phyloP scores from a whole-genome alignment of 805 yeast species.

The Candida awuae region DNA sequence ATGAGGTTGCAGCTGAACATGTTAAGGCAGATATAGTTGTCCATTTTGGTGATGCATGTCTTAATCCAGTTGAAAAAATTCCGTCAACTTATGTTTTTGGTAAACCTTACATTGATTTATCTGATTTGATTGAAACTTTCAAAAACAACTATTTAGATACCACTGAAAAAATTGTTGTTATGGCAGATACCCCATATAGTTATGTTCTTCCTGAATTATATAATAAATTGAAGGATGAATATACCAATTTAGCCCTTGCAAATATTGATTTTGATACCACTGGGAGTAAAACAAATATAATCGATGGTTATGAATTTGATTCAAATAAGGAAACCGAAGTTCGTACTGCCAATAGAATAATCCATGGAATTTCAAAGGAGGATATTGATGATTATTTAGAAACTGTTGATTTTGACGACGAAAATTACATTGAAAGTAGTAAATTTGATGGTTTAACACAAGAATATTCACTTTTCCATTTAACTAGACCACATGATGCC shows the following conservation, averaged over 20 bases:
- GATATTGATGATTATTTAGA: conserved; percentile 11
- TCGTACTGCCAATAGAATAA: conserved; percentile 25
- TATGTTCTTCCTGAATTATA: conserved; percentile 36
- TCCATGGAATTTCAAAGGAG: conserved; percentile 22
- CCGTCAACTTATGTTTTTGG: conserved; percentile 79
- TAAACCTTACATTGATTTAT: conserved; percentile 45
- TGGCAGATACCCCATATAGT: conserved; percentile 71
- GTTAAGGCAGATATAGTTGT: conserved; percentile 76
- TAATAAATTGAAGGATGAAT: conserved; percentile 25
- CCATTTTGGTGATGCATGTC: conserved; percentile 93
- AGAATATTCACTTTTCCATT: conserved; percentile 57
- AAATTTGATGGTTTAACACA: conserved; percentile 28
- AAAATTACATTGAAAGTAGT: conserved; percentile 18
- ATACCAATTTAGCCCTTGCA: conserved; percentile 32
- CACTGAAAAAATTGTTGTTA: conserved; percentile 44
- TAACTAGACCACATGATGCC: conserved; percentile 71
- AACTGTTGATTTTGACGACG: conserved; percentile 7
- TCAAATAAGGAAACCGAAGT: not conserved
- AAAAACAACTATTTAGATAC: conserved; percentile 32
- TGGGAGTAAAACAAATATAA: conserved; percentile 18
- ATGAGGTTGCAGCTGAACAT: conserved; percentile 95
- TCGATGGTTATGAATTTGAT: conserved; percentile 17
- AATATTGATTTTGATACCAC: conserved; percentile 29
- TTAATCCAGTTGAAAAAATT: conserved; percentile 67
- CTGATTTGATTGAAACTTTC: conserved; percentile 33